Conservation (phyloP, 2,329 filamentous ascomycete species). For the Stagonosporopsis tanaceti region DNA sequence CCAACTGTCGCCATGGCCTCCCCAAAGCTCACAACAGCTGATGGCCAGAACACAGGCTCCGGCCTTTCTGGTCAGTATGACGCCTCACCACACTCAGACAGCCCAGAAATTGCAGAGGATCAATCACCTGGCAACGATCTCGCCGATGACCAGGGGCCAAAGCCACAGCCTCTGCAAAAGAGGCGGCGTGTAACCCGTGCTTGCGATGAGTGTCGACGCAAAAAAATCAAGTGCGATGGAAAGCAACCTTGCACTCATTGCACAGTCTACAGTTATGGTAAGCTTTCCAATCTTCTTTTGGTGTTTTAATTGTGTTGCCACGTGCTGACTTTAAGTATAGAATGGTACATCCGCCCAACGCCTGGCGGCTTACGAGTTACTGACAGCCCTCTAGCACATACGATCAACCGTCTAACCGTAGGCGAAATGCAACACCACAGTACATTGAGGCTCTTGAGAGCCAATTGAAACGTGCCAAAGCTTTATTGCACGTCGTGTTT, state of each 20-base stretch:
- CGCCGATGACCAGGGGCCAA: conserved; percentile 44
- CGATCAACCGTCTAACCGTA: conserved; percentile 90
- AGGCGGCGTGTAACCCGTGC: conserved; percentile 55
- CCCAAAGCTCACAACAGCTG: conserved; percentile 42
- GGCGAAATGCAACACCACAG: conserved; percentile 88
- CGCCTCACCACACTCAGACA: conserved; percentile 38
- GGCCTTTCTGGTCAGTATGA: conserved; percentile 39
- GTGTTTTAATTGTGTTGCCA: neutral
- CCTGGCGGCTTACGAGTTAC: neutral
- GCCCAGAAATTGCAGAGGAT: conserved; percentile 42
- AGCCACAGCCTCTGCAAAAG: conserved; percentile 51
- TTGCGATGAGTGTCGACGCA: conserved; percentile 53
- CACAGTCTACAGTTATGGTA: conserved; percentile 97
- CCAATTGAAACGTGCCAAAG: conserved; percentile 82
- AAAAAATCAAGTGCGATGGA: conserved; percentile 65
- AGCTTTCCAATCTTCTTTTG: conserved; percentile 10
- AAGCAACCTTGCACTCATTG: conserved; percentile 79
- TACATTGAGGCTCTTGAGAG: conserved; percentile 90
- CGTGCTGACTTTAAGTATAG: conserved; percentile 12
- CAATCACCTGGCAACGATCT: conserved; percentile 45
- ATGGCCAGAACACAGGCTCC: conserved; percentile 41
- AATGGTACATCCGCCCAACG: conserved; percentile 7
- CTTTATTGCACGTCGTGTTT: conserved; percentile 78
- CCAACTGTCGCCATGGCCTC: conserved; percentile 48
- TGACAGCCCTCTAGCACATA: conserved; percentile 65